Base-by-base conservation (phyloP, 306 rosid genomes). In the Rubus parviflorus region DNA sequence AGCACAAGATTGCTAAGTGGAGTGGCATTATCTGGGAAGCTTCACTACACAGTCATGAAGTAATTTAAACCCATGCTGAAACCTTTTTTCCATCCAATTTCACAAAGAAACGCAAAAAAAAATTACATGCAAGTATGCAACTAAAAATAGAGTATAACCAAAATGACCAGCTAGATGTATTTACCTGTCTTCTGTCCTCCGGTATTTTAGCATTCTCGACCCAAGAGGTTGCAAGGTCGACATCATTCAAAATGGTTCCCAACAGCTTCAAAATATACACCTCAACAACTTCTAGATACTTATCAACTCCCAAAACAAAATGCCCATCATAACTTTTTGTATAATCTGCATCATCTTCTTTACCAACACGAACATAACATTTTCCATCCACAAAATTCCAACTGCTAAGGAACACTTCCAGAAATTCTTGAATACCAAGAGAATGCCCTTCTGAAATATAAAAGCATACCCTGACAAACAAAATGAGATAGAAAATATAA, bases 171-270 rank as follows among this genome's bases (percentile, higher is more conserved):
- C 25, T 23, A 35, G 13, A 22, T 74, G 60, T 53, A 25, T n/a
- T 83, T 87, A 91, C 98, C 93, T 92, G 97, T 61, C 86, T 84
- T 61, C 82, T 85, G 73, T 83, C 90, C 80, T 89, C 86, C 0
- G 97, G 97, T 74, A 94, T 80, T 70, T 87, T 78, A 72, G 97
- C 95, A 79, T 83, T 90, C 75, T 87, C 88, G 69, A 92, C 86
- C 97, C 97, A 94, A 14, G 88, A 84, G 79, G 91, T 83, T 25
- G 98, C 97, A 41, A 81, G 83, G 52, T 89, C 80, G 6, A 84
- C 64, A 69, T 88, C 84, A 64, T 89, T 77, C 73, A 72, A 70
- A 83, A 77, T 72, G 19, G 85, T 79, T 15, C 78, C 91, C 53
- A 88, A 85, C 77, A 90, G 81, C 45, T 80, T 80, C 70, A 81